Percentiles rank a stretch among this genome's conserved stretches.
These are phyloP conservation scores for Arthrocladium fulminans DNA, from an alignment of 2,329 filamentous ascomycete species.

Conservation along the genomic window DNA sequence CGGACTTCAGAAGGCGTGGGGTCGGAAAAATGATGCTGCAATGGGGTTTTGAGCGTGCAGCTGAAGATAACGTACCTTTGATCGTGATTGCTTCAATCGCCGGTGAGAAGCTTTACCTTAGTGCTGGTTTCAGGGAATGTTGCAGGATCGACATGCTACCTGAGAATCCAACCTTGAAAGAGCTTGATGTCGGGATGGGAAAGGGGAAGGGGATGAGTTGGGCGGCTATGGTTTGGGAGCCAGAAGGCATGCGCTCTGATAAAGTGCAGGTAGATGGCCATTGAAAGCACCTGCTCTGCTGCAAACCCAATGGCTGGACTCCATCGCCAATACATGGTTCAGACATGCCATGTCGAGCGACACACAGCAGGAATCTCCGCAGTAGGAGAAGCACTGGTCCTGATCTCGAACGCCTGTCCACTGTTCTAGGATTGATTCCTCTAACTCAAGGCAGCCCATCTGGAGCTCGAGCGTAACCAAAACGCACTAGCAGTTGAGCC, in stretches of 20 bases:
- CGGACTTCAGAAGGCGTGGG: constrained; percentile 4
- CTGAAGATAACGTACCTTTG: constrained; percentile 1
- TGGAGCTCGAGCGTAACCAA: no score
- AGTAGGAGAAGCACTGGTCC: no score
- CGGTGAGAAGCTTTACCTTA: constrained; percentile 6
- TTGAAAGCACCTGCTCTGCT: no score
- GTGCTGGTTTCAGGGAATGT: constrained; percentile 3
- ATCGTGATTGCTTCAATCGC: constrained; percentile 1
- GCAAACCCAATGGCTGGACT: no score
- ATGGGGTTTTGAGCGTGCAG: constrained; percentile 6
- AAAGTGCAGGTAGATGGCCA: no score
- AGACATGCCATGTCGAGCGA: no score
- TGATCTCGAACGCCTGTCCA: no score
- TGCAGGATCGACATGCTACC: neutral
- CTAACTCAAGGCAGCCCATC: no score
- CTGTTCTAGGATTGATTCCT: no score
- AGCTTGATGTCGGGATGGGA: neutral
- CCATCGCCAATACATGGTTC: no score
- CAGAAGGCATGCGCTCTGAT: neutral
- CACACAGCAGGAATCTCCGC: no score
- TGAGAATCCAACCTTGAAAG: neutral
- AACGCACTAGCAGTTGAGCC: no score
- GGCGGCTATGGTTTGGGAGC: constrained; percentile 9
- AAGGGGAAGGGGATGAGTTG: constrained; percentile 4
- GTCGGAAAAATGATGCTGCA: constrained; percentile 8